Conservation (phyloP, 345 rosid genomes). For the Syzygium aromaticum region DNA sequence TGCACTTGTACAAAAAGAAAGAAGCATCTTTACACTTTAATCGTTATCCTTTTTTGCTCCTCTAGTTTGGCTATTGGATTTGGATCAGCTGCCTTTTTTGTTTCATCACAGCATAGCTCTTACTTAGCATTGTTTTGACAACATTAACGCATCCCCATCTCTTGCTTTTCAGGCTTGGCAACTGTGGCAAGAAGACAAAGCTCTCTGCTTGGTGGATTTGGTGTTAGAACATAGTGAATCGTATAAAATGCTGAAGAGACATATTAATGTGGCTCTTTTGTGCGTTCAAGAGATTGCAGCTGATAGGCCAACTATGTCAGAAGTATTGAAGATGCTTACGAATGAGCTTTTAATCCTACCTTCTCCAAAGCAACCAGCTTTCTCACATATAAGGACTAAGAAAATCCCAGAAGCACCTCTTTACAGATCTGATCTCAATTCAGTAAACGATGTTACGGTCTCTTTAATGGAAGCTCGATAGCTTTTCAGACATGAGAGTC, state of each 20-base stretch:
- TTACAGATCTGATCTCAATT: background rate
- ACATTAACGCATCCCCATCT: fast-evolving
- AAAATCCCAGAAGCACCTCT: background rate
- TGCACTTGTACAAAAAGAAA: background rate
- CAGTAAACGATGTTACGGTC: background rate
- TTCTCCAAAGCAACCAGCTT: slow-evolving; percentile 16
- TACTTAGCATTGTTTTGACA: background rate
- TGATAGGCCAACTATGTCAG: slow-evolving; percentile 20
- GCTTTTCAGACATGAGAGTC: background rate
- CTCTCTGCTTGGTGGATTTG: background rate
- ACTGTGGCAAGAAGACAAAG: slow-evolving; percentile 14
- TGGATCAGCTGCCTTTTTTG: fast-evolving
- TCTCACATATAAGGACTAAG: background rate
- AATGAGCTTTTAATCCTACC: slow-evolving; percentile 3
- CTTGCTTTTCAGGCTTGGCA: slow-evolving; percentile 19
- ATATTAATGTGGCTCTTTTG: background rate
- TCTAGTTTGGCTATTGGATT: background rate
- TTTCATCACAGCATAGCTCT: fast-evolving
- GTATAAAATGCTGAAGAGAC: background rate
- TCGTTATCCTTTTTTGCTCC: background rate
- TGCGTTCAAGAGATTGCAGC: slow-evolving; percentile 13
- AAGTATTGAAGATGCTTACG: slow-evolving; percentile 10
- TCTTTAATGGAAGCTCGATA: background rate
- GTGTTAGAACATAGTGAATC: background rate
- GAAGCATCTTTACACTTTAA: background rate